phyloP scores from a whole-genome alignment of 352 stramenopile genomes.

The Phytopythium aichiense region DNA sequence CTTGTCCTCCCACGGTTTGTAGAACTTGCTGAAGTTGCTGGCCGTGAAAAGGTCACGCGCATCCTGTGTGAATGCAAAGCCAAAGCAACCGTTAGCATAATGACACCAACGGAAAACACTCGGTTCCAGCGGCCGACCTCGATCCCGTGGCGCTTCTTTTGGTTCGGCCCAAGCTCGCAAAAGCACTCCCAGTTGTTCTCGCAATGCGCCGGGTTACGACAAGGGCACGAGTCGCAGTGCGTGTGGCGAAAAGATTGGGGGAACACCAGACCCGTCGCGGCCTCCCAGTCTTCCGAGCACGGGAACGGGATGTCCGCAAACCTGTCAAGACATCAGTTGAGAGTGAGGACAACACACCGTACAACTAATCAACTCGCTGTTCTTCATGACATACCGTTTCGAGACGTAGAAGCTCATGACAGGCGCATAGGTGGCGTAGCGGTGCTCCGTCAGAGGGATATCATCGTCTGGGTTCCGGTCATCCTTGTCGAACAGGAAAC shows the following conservation, averaged over 20 bases:
- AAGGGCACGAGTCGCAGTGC: slow-evolving; percentile 76
- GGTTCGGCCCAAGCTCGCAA: slow-evolving; percentile 50
- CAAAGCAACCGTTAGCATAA: background rate
- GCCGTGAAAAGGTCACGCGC: slow-evolving; percentile 96
- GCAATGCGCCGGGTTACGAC: slow-evolving; percentile 54
- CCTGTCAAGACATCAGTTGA: slow-evolving; percentile 12
- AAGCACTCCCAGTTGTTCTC: slow-evolving; percentile 82
- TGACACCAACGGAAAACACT: background rate
- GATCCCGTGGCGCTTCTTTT: slow-evolving; percentile 72
- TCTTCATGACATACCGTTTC: slow-evolving; percentile 35
- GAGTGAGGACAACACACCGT: background rate
- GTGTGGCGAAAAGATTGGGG: slow-evolving; percentile 89
- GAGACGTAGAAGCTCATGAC: slow-evolving; percentile 98
- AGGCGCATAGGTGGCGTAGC: slow-evolving; percentile 93
- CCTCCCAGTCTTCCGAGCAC: slow-evolving; percentile 95
- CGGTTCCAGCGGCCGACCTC: slow-evolving; percentile 13
- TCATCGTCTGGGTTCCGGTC: slow-evolving; percentile 93
- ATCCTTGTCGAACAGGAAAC: slow-evolving; percentile 98
- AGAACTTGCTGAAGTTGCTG: slow-evolving; percentile 96
- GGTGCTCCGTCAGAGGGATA: slow-evolving; percentile 86
- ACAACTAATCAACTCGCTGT: background rate
- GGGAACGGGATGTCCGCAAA: slow-evolving; percentile 98
- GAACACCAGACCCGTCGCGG: slow-evolving; percentile 89
- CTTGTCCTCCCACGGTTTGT: slow-evolving; percentile 95
- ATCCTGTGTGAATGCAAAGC: background rate